phyloP scores from a whole-genome alignment of 202 grass and related monocot species.

The Alloteropsis angusta region DNA sequence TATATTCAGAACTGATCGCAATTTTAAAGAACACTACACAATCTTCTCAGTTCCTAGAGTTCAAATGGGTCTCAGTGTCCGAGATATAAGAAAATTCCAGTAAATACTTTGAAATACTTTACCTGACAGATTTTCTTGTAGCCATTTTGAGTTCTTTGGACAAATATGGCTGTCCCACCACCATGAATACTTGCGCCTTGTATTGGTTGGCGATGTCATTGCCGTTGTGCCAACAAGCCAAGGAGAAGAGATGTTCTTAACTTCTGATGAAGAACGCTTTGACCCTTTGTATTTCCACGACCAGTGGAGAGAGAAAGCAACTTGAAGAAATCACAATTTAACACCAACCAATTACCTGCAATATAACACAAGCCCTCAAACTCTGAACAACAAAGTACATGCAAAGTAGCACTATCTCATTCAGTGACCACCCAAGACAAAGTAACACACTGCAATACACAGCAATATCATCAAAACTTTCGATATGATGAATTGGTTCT shows the following conservation, averaged over 20 bases:
- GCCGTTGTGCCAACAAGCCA: conserved; percentile 29
- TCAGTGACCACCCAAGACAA: not conserved
- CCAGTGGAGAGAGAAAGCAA: not conserved
- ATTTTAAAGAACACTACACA: not conserved
- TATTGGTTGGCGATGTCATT: conserved; percentile 20
- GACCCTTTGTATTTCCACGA: not conserved
- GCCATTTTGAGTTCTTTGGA: conserved; percentile 76
- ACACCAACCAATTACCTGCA: conserved; percentile 25
- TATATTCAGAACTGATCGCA: not conserved
- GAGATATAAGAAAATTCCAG: not conserved
- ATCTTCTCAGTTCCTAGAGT: not conserved
- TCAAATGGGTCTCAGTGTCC: not conserved
- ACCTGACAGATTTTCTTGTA: conserved; percentile 70
- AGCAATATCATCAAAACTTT: not conserved
- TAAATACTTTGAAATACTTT: conserved; percentile 10
- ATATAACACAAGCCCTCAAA: not conserved
- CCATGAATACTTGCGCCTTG: conserved; percentile 44
- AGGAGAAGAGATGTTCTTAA: not conserved
- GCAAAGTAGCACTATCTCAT: not conserved
- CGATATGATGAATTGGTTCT: not conserved
- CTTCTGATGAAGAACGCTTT: not conserved
- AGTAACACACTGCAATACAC: not conserved
- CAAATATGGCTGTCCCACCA: conserved; percentile 71
- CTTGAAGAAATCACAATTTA: conserved; percentile 6
- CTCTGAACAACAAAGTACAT: not conserved